phyloP scores from a whole-genome alignment of 768 basidiomycete species.

The Leccinellum albellum region DNA sequence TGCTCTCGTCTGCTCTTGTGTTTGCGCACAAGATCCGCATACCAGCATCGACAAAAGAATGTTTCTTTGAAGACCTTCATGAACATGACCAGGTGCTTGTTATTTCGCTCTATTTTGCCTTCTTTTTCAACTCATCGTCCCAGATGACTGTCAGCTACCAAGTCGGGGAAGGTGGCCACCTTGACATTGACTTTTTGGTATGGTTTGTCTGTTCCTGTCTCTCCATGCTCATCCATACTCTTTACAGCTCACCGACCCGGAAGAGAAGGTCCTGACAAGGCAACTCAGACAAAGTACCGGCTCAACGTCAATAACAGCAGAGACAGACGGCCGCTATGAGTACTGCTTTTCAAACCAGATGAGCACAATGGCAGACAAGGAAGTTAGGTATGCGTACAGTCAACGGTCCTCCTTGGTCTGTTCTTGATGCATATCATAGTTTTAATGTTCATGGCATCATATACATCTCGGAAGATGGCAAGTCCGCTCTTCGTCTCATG shows the following conservation, averaged over 20 bases:
- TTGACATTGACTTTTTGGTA: constrained; percentile 98
- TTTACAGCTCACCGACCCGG: constrained; percentile 76
- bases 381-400: constrained; percentile 63
- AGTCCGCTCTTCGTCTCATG: constrained; percentile 12
- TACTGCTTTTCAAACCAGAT: constrained; percentile 99
- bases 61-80: constrained; percentile 94
- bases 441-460: constrained; percentile 99
- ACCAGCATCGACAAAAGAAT: constrained; percentile 79
- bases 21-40: constrained; percentile 73
- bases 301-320: constrained; percentile 81
- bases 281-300: constrained; percentile 88
- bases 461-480: constrained; percentile 88
- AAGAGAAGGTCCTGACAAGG: constrained; percentile 62
- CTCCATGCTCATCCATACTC: constrained; percentile 4
- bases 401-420: background rate
- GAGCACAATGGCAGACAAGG: constrained; percentile 94
- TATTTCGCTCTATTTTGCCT: background rate
- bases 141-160: constrained; percentile 99
- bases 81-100: constrained; percentile 75
- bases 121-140: background rate
- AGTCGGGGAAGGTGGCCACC: constrained; percentile 93
- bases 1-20: constrained; percentile 32
- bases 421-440: constrained; percentile 36
- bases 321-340: constrained; percentile 81
- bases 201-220: constrained; percentile 10